These are phyloP conservation scores for Globisporangium nagaii DNA, from an alignment of 352 stramenopile genomes.

Conservation along the genomic window DNA sequence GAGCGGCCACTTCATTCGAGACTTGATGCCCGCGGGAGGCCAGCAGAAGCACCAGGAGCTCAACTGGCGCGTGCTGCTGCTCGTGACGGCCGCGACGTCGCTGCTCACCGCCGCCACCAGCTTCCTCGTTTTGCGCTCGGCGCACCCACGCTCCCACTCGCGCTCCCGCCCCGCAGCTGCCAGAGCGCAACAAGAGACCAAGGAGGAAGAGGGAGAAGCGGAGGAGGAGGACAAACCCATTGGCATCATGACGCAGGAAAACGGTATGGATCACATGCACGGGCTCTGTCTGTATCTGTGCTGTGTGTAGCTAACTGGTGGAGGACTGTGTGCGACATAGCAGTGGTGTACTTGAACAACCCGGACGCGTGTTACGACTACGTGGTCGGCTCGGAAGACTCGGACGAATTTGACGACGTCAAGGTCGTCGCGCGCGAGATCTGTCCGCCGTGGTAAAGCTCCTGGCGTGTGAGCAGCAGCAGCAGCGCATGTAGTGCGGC, in stretches of 20 bases:
- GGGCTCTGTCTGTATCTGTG: background rate
- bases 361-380: slow-evolving; percentile 65
- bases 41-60: slow-evolving; percentile 13
- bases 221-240: slow-evolving; percentile 5
- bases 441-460: slow-evolving; percentile 52
- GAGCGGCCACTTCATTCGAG: too few relatives aligned
- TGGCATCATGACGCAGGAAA: slow-evolving; percentile 1
- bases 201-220: slow-evolving; percentile 11
- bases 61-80: slow-evolving; percentile 44
- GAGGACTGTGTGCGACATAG: background rate
- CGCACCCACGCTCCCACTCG: slow-evolving; percentile 11
- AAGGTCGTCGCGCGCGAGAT: slow-evolving; percentile 73
- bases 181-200: slow-evolving; percentile 9
- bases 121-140: slow-evolving; percentile 34
- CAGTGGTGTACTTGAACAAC: slow-evolving; percentile 83
- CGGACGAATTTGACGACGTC: slow-evolving; percentile 76
- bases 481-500: too few relatives aligned
- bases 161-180: background rate
- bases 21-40: slow-evolving; percentile 1
- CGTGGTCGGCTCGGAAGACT: slow-evolving; percentile 46
- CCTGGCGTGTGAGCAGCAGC: too few relatives aligned
- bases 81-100: slow-evolving; percentile 51
- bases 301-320: background rate
- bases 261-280: slow-evolving; percentile 3
- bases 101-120: slow-evolving; percentile 46